A percentile compares a stretch with the other conserved stretches of the same genome.
Conservation (phyloP, 371 early-diverging fungal species). For the Apophysomyces trapeziformis region DNA sequence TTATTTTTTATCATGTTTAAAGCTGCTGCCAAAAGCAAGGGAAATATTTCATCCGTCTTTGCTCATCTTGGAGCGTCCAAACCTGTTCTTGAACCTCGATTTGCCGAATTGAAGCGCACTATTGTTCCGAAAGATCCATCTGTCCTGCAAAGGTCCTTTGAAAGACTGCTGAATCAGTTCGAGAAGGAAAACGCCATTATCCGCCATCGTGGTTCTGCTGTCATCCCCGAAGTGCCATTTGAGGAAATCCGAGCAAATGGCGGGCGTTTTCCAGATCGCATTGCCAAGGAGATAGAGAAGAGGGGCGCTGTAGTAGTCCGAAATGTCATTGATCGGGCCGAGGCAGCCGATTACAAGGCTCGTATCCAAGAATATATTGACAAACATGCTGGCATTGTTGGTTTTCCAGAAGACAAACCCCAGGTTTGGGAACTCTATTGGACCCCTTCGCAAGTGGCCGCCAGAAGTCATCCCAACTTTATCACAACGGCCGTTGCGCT, state of each 20-base stretch:
- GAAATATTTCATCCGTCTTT: slow-evolving; percentile 47
- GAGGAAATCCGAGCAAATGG: slow-evolving; percentile 34
- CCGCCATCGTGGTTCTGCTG: slow-evolving; percentile 29
- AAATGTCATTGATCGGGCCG: slow-evolving; percentile 30
- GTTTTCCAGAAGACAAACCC: slow-evolving; percentile 40
- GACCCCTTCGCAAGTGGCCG: slow-evolving; percentile 32
- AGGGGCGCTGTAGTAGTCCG: slow-evolving; percentile 43
- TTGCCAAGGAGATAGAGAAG: slow-evolving; percentile 29
- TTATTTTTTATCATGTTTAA: slow-evolving; percentile 13
- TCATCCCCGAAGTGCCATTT: slow-evolving; percentile 35
- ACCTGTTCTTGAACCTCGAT: slow-evolving; percentile 27
- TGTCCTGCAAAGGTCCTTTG: slow-evolving; percentile 30
- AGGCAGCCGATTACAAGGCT: slow-evolving; percentile 38
- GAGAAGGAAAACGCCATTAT: slow-evolving; percentile 35
- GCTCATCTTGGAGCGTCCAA: slow-evolving; percentile 38
- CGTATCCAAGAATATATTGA: slow-evolving; percentile 35
- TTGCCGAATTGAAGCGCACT: slow-evolving; percentile 31
- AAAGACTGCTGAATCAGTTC: slow-evolving; percentile 27
- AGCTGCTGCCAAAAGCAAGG: slow-evolving; percentile 31
- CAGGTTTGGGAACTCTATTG: slow-evolving; percentile 50
- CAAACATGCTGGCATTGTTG: slow-evolving; percentile 27
- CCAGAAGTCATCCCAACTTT: slow-evolving; percentile 39
- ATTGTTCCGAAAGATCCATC: slow-evolving; percentile 28
- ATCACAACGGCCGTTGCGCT: slow-evolving; percentile 31
- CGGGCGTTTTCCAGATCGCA: slow-evolving; percentile 34